Percentiles rank a stretch among this genome's conserved stretches.
Evolutionary conservation across 1,139 yeast species (phyloP).

Genomic region (Yamadazyma taylorii): DNA sequence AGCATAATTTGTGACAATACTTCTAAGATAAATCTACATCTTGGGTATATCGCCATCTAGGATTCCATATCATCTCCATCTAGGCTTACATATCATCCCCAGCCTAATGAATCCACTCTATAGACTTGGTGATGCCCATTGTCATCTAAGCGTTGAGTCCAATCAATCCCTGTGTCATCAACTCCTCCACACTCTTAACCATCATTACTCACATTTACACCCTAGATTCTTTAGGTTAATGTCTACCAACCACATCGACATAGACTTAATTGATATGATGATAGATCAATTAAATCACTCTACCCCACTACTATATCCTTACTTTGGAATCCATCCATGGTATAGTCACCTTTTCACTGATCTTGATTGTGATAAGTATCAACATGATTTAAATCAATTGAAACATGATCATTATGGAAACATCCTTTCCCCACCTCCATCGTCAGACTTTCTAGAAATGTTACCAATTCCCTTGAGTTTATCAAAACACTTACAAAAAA

Average conservation of each 20-base stretch:
- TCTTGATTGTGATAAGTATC: conserved; percentile 3
- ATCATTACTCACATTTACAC: background rate
- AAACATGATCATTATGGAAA: conserved; percentile 54
- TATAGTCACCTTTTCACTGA: conserved; percentile 61
- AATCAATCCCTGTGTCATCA: background rate
- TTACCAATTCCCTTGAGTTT: conserved; percentile 67
- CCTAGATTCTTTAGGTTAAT: conserved; percentile 36
- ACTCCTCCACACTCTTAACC: conserved; percentile 1
- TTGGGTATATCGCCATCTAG: too few relatives aligned
- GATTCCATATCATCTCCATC: too few relatives aligned
- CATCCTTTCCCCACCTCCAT: conserved; percentile 48
- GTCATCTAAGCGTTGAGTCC: conserved; percentile 14
- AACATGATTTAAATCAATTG: conserved; percentile 20
- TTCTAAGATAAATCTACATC: too few relatives aligned
- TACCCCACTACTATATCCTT: conserved; percentile 45
- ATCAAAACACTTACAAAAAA: conserved; percentile 31
- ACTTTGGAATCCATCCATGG: conserved; percentile 94
- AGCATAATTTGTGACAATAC: too few relatives aligned
- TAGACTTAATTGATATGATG: conserved; percentile 33
- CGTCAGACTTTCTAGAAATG: conserved; percentile 38
- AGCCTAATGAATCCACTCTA: background rate
- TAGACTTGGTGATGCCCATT: conserved; percentile 14
- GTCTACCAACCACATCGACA: conserved; percentile 60
- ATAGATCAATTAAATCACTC: conserved; percentile 21
- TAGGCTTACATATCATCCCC: too few relatives aligned